A percentile compares a stretch with the other conserved stretches of the same genome.
These are phyloP conservation scores for Nitzschia sp. DNA, from an alignment of 108 stramenopile genomes.

Conservation along the genomic window DNA sequence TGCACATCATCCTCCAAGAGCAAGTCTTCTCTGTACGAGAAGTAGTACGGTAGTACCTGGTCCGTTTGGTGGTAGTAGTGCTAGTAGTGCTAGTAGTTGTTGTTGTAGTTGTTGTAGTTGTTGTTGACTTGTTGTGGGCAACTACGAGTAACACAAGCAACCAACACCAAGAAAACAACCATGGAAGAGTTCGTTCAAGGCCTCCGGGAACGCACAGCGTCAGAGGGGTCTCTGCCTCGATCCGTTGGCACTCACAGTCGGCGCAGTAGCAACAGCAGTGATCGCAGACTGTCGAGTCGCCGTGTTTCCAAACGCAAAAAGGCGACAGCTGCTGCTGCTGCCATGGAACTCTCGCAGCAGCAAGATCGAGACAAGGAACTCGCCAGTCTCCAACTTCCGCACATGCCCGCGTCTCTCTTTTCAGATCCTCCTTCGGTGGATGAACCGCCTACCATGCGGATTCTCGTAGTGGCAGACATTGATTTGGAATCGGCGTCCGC, in stretches of 20 bases:
- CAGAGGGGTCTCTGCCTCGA: too few species aligned
- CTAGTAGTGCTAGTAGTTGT: too few species aligned
- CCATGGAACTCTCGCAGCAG: background rate
- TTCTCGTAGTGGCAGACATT: slow-evolving; percentile 51
- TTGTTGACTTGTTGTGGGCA: too few species aligned
- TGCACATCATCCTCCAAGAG: too few species aligned
- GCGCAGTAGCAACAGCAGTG: background rate
- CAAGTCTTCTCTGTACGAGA: too few species aligned
- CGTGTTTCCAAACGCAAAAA: slow-evolving; percentile 6
- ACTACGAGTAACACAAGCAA: too few species aligned
- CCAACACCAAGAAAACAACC: too few species aligned
- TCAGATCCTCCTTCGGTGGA: background rate
- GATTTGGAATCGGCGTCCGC: slow-evolving; percentile 49
- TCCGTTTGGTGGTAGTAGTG: too few species aligned
- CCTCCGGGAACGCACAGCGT: too few species aligned
- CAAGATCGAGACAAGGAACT: slow-evolving; percentile 6
- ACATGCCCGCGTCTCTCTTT: slow-evolving; percentile 29
- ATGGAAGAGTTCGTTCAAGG: too few species aligned
- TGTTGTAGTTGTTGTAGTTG: too few species aligned
- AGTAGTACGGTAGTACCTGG: too few species aligned
- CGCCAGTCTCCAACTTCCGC: slow-evolving; percentile 31
- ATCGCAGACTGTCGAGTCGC: background rate
- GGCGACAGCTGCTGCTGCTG: background rate
- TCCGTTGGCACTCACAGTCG: background rate
- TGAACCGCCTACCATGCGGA: slow-evolving; percentile 41